phyloP scores from a whole-genome alignment of 2,329 filamentous ascomycete species.

The Exserohilum rostratum region DNA sequence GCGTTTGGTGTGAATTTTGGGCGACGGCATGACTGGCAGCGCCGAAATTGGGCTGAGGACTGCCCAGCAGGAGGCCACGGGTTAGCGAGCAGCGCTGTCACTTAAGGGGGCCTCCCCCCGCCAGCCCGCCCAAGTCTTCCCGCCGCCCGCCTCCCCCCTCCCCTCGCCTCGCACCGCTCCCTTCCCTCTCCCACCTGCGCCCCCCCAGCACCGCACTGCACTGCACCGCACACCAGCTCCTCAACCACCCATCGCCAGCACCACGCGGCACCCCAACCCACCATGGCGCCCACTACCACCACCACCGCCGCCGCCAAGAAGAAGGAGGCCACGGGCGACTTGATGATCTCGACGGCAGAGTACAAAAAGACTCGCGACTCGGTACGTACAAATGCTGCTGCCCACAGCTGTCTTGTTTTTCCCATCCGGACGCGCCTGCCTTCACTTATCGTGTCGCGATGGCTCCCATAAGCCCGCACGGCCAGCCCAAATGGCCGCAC shows the following conservation, averaged over 20 bases:
- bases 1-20: no score
- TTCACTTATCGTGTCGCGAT: slow-evolving; percentile 15
- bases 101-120: slow-evolving; percentile 13
- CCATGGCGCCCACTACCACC: slow-evolving; percentile 32
- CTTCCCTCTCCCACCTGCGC: slow-evolving; percentile 6
- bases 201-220: neutral
- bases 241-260: slow-evolving; percentile 8
- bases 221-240: no score
- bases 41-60: slow-evolving; percentile 2
- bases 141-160: neutral
- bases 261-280: slow-evolving; percentile 14
- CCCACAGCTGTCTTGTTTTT: slow-evolving; percentile 7
- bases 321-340: slow-evolving; percentile 45
- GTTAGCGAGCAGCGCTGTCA: slow-evolving; percentile 13
- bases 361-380: slow-evolving; percentile 81
- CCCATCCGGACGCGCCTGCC: slow-evolving; percentile 24
- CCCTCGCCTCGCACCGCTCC: neutral
- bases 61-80: slow-evolving; percentile 6
- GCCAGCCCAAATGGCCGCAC: slow-evolving; percentile 9
- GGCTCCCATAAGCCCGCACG: slow-evolving; percentile 5
- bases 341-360: slow-evolving; percentile 69
- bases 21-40: neutral
- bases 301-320: slow-evolving; percentile 11
- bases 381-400: slow-evolving; percentile 61
- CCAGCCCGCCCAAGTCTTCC: slow-evolving; percentile 1